Conservation (phyloP, 129 eudicot genomes). For the Helianthus annuus region HanXRQr2.0-SUNRISE NC_035437.2:20901306-20901805, state of each 20-base stretch:
- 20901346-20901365: conserved; percentile 16
- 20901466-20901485: conserved; percentile 50
- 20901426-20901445: conserved; percentile 64
- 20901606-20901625: conserved; percentile 54
- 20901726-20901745: conserved; percentile 49
- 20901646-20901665: conserved; percentile 60
- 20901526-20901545: conserved; percentile 79
- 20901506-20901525: conserved; percentile 53
- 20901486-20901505: conserved; percentile 64
- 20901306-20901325: conserved; percentile 32
- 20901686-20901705: conserved; percentile 53
- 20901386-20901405: conserved; percentile 20
- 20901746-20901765: conserved; percentile 61
- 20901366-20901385: conserved; percentile 13
- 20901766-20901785: conserved; percentile 80
- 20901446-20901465: conserved; percentile 56
- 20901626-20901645: conserved; percentile 57
- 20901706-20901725: conserved; percentile 50
- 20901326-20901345: conserved; percentile 25
- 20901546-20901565: conserved; percentile 82
- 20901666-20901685: conserved; percentile 49
- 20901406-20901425: conserved; percentile 40
- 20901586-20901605: conserved; percentile 63
- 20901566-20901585: conserved; percentile 63
- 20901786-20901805: conserved; percentile 71